Evolutionary conservation across 192 early-diverging fungal species (phyloP).

Genomic region (Coemansia sp.): DNA sequence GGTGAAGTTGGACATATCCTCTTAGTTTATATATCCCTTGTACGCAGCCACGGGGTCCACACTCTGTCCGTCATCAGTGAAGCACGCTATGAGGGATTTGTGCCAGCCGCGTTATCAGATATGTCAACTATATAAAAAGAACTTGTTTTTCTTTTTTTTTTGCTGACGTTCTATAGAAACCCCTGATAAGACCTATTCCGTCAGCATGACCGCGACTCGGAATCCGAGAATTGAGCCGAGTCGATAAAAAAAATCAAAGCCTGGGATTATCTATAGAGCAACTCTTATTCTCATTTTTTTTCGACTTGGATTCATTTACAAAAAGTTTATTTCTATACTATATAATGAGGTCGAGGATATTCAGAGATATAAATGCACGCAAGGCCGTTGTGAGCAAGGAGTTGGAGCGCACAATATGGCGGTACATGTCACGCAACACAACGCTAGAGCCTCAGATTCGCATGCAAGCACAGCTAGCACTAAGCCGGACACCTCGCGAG

Average conservation of each 20-base stretch:
- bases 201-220: not conserved
- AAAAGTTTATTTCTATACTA: slow-evolving; percentile 1
- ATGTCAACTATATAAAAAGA: too few relatives aligned
- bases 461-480: slow-evolving; percentile 74
- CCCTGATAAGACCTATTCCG: too few relatives aligned
- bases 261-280: not conserved
- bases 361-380: slow-evolving; percentile 75
- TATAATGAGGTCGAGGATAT: slow-evolving; percentile 52
- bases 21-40: not conserved
- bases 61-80: too few relatives aligned
- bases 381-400: slow-evolving; percentile 68
- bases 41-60: not conserved
- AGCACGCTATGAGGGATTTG: not conserved
- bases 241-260: not conserved
- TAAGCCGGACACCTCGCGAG: slow-evolving; percentile 68
- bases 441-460: slow-evolving; percentile 72
- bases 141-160: not conserved
- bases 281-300: not conserved
- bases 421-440: slow-evolving; percentile 78
- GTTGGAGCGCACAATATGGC: slow-evolving; percentile 72
- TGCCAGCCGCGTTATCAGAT: not conserved
- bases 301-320: not conserved
- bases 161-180: too few relatives aligned
- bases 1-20: not conserved
- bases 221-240: slow-evolving; percentile 1